Conservation (phyloP, 2,329 filamentous ascomycete genomes). For the Pseudogymnoascus sp. region DNA sequence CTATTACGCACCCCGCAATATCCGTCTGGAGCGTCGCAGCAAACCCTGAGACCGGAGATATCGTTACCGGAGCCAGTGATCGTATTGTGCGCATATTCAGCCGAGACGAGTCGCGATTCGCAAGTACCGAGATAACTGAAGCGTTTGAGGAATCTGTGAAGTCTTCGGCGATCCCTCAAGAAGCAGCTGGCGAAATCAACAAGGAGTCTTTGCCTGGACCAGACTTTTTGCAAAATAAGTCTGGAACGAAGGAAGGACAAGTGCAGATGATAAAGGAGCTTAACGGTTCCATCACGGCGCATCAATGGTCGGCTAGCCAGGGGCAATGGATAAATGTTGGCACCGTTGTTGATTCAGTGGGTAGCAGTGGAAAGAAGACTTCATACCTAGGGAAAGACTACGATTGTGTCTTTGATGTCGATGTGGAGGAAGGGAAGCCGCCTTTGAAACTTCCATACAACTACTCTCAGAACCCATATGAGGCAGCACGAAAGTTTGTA, state of each 20-base stretch:
- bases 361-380: constrained; percentile 71
- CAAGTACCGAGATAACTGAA: constrained; percentile 58
- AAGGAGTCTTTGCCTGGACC: constrained; percentile 86
- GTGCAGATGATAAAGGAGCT: constrained; percentile 82
- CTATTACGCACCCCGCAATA: constrained; percentile 93
- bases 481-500: constrained; percentile 85
- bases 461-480: constrained; percentile 83
- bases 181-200: constrained; percentile 76
- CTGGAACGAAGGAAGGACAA: constrained; percentile 92
- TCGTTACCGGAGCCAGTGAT: constrained; percentile 90
- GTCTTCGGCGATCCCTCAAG: constrained; percentile 76
- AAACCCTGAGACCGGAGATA: constrained; percentile 75
- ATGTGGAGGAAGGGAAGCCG: constrained; percentile 90
- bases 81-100: constrained; percentile 79
- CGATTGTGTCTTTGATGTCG: constrained; percentile 94
- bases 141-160: constrained; percentile 78
- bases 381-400: constrained; percentile 79
- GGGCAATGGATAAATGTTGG: constrained; percentile 80
- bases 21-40: constrained; percentile 93
- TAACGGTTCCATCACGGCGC: constrained; percentile 75
- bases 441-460: constrained; percentile 93
- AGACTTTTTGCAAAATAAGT: constrained; percentile 73
- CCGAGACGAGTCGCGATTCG: constrained; percentile 59
- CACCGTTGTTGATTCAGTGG: constrained; percentile 86
- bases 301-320: constrained; percentile 68